phyloP scores from a whole-genome alignment of 2,329 filamentous ascomycete genomes.

The Botrytis byssoidea region DNA sequence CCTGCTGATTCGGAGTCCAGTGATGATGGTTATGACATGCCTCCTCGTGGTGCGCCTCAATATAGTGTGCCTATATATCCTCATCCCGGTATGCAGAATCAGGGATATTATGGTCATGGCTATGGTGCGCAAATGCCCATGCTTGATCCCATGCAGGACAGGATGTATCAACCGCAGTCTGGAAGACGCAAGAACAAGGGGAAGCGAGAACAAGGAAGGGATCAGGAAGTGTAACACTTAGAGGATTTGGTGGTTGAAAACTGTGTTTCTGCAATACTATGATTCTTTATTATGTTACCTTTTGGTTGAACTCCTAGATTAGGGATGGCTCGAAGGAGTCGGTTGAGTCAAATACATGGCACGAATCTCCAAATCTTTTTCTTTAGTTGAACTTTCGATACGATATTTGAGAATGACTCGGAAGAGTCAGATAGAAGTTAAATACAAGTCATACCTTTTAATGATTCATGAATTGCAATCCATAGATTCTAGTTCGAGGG shows the following conservation, averaged over 20 bases:
- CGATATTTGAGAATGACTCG: background rate
- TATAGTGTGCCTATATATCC: background rate
- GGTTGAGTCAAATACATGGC: background rate
- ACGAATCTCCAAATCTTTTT: background rate
- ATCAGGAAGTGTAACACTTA: background rate
- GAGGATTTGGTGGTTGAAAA: background rate
- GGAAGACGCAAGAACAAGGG: background rate
- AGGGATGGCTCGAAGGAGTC: background rate
- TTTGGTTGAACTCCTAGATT: background rate
- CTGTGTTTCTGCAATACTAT: background rate
- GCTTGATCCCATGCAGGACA: background rate
- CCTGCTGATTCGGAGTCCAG: background rate
- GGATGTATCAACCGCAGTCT: background rate
- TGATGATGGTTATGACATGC: background rate
- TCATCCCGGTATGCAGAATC: background rate
- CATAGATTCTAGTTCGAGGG: background rate
- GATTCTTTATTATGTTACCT: background rate
- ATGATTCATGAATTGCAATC: background rate
- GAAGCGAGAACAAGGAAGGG: background rate
- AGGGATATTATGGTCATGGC: background rate
- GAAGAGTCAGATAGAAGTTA: background rate
- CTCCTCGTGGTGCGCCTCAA: background rate
- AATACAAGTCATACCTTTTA: background rate
- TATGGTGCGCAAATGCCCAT: background rate
- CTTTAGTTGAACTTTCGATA: background rate